Percentiles rank a stretch among this genome's conserved stretches.
Conservation (phyloP, 106 monocot genomes). For the Xerophyta viscosa region DNA sequence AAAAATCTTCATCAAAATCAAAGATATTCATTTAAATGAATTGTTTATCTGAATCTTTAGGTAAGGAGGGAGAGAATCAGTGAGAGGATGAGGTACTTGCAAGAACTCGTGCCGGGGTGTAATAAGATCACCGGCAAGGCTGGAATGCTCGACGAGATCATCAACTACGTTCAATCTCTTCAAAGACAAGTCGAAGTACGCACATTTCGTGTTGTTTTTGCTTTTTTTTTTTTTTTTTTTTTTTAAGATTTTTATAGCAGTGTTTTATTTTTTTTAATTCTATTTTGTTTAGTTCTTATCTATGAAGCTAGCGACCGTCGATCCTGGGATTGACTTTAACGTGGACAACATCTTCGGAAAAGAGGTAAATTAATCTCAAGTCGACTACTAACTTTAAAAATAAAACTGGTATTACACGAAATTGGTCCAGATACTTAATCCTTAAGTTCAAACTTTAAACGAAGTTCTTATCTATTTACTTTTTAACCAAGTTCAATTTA, state of each 20-base stretch:
- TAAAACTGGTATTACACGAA: no score
- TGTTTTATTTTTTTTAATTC: background rate
- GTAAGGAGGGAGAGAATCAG: slow-evolving; percentile 48
- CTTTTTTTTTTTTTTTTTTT: background rate
- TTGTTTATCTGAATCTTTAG: no score
- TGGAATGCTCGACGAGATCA: slow-evolving; percentile 59
- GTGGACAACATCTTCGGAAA: slow-evolving; percentile 24
- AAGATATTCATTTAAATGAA: no score
- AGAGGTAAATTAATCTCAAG: slow-evolving; percentile 13
- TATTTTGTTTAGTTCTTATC: slow-evolving; percentile 33
- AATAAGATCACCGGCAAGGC: slow-evolving; percentile 47
- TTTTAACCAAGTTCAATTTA: no score
- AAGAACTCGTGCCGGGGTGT: slow-evolving; percentile 40
- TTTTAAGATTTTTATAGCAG: background rate
- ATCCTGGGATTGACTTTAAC: slow-evolving; percentile 28
- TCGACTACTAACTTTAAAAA: background rate
- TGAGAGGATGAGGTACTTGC: slow-evolving; percentile 41
- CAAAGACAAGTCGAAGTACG: slow-evolving; percentile 54
- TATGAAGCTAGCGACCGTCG: slow-evolving; percentile 34
- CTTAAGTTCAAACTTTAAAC: no score
- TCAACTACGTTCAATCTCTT: slow-evolving; percentile 56
- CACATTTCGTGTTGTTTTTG: no score
- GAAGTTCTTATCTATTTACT: no score
- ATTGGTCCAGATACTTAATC: no score
- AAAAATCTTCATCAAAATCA: no score